Evolutionary conservation across 1,139 yeast species (phyloP).

Genomic region (Protomyces pachydermus): DNA sequence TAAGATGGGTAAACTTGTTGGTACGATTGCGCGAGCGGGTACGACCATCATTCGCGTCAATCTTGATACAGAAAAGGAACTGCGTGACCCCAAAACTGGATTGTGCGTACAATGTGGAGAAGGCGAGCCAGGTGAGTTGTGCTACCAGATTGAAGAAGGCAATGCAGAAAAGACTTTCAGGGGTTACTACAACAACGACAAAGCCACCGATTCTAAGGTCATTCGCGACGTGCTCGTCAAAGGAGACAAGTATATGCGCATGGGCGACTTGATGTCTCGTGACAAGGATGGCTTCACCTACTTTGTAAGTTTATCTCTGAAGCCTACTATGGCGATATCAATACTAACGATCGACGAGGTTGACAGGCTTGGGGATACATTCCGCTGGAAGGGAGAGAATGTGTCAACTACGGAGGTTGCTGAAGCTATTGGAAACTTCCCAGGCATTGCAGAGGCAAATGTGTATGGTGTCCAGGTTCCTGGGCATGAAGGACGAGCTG

Average conservation of each 20-base stretch:
- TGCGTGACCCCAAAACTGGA: constrained; percentile 67
- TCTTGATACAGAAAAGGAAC: constrained; percentile 53
- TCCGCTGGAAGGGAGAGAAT: constrained; percentile 95
- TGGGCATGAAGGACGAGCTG: constrained; percentile 91
- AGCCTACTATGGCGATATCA: neutral
- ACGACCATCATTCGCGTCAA: constrained; percentile 26
- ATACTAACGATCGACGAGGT: constrained; percentile 27
- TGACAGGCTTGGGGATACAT: constrained; percentile 70
- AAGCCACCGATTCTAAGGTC: constrained; percentile 73
- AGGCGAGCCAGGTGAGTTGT: constrained; percentile 80
- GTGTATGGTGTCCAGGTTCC: constrained; percentile 89
- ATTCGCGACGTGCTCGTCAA: constrained; percentile 65
- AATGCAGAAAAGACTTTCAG: constrained; percentile 53
- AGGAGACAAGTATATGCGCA: constrained; percentile 90
- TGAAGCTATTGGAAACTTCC: constrained; percentile 50
- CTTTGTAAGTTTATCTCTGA: constrained; percentile 48
- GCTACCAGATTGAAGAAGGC: constrained; percentile 36
- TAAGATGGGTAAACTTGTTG: constrained; percentile 66
- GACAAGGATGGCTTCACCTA: constrained; percentile 69
- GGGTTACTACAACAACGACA: constrained; percentile 81
- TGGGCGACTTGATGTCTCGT: constrained; percentile 73
- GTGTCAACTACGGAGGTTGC: constrained; percentile 94
- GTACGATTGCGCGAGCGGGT: constrained; percentile 31
- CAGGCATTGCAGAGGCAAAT: constrained; percentile 59
- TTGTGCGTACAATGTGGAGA: constrained; percentile 49